A percentile compares a stretch with the other conserved stretches of the same genome.
Evolutionary conservation across 2,329 filamentous ascomycete species (phyloP).

Genomic region (Metarhizium brunneum): DNA sequence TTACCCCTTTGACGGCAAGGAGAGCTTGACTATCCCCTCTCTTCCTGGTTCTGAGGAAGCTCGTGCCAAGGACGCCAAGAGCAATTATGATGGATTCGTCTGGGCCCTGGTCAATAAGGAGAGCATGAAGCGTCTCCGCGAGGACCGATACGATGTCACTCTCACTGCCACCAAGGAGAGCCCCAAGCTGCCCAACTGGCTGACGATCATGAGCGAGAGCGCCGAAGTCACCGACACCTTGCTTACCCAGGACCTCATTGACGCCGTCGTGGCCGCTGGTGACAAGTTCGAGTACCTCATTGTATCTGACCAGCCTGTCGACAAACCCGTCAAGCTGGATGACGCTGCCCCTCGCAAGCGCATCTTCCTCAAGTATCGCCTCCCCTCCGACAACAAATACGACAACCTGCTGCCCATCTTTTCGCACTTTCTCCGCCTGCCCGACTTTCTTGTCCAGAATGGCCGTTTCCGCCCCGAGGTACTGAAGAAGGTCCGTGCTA

Average conservation of each 20-base stretch:
- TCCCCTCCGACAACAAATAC: slow-evolving; percentile 56
- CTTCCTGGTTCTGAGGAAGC: slow-evolving; percentile 47
- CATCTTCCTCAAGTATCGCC: slow-evolving; percentile 66
- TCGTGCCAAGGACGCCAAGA: slow-evolving; percentile 49
- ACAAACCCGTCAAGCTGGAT: slow-evolving; percentile 77
- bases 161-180: slow-evolving; percentile 91
- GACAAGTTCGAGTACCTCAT: slow-evolving; percentile 77
- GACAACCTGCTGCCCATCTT: slow-evolving; percentile 64
- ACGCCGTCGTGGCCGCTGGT: slow-evolving; percentile 69
- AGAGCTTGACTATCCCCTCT: slow-evolving; percentile 65
- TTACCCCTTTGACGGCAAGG: slow-evolving; percentile 89
- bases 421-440: slow-evolving; percentile 71
- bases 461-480: slow-evolving; percentile 90
- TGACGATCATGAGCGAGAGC: slow-evolving; percentile 93
- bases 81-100: slow-evolving; percentile 80
- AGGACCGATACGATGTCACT: slow-evolving; percentile 90
- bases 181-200: slow-evolving; percentile 79
- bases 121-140: slow-evolving; percentile 77
- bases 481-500: slow-evolving; percentile 68
- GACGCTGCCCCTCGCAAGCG: slow-evolving; percentile 83
- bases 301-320: slow-evolving; percentile 78
- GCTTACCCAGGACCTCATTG: slow-evolving; percentile 78
- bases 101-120: slow-evolving; percentile 96
- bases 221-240: slow-evolving; percentile 86
- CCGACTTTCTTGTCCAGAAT: slow-evolving; percentile 65